Evolutionary conservation across 2,329 filamentous ascomycete genomes (phyloP), one percentile per base, ranked within the genome.

Genomic region (Hypoxylon sp.): DNA sequence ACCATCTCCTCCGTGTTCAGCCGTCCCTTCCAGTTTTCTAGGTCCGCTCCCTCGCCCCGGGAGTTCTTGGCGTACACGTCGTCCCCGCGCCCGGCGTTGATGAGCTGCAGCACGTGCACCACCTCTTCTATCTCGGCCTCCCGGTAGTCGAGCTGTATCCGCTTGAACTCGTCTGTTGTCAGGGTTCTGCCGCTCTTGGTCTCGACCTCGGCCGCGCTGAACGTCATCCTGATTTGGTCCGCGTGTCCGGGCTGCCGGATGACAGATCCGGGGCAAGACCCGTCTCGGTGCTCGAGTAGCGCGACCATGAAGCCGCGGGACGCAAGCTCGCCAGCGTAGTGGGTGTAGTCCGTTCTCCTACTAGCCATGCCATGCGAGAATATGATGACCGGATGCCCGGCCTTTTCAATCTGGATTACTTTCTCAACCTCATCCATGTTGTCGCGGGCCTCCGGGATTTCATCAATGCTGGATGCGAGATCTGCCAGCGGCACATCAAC

Each of bases 1-100:
- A 84, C 78, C 63, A 87, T 78, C 29, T 81, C 77, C 24, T 79
- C 73, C 41, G 81, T 75, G 68, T 87, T 79, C 5, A 90, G 78
- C 8, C 84, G 78, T 52, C 74, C 73, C 29, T 75, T 70, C 79
- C 86, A 89, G 13, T 73, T 72, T 2, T 74, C 65, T 1, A 87
- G 77, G 60, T 74, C 73, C 18, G 65, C 66, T 40, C 79, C 83
- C 69, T 82, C 83, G 29, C 60, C 67, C 62, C 78, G 79, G 8
- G 78, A 72, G 73, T 82, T 88, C 2, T 68, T 58, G 21, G 62
- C 47, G 53, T 69, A 73, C 24, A 78, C 40, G 13, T 70, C 65
- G 3, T 66, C 60, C 6, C 78, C 76, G n/a, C 72, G 55, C 3
- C 77, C 77, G 2, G 69, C 59, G 60, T 81, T 75, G 62, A 83